phyloP scores from a whole-genome alignment of 2,329 filamentous ascomycete species.

The Hirsutella minnesotensis region DNA sequence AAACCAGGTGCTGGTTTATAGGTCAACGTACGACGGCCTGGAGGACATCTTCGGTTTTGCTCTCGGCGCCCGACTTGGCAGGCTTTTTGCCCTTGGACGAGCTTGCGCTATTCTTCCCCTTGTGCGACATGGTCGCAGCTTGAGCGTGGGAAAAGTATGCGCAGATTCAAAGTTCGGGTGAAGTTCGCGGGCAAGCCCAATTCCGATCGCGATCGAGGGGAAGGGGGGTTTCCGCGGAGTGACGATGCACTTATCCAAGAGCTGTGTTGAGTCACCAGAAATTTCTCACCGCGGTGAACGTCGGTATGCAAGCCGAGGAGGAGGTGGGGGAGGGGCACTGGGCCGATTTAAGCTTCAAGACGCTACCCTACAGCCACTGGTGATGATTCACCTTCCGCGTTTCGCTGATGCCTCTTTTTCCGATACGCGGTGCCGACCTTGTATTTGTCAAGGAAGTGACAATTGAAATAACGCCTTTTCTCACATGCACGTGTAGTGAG shows the following conservation, averaged over 20 bases:
- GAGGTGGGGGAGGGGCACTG: neutral
- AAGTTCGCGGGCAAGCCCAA: neutral
- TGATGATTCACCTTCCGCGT: too few relatives aligned
- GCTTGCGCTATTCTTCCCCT: conserved; percentile 25
- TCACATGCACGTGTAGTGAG: too few relatives aligned
- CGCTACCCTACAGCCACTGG: conserved; percentile 5
- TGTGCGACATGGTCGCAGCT: conserved; percentile 29
- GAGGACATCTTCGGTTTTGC: conserved; percentile 45
- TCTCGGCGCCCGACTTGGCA: conserved; percentile 37
- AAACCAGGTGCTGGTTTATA: conserved; percentile 11
- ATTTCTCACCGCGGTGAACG: conserved; percentile 15
- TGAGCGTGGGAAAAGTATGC: conserved; percentile 1
- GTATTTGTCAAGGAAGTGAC: too few relatives aligned
- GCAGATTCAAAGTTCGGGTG: neutral
- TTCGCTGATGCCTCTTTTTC: too few relatives aligned
- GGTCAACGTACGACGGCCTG: conserved; percentile 39
- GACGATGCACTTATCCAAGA: conserved; percentile 7
- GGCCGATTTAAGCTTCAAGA: neutral
- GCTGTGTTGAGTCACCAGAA: conserved; percentile 18
- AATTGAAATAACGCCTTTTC: too few relatives aligned
- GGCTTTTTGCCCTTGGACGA: conserved; percentile 41
- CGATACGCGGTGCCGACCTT: too few relatives aligned
- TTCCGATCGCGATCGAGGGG: too few relatives aligned
- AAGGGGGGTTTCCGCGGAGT: neutral
- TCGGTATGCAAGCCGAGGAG: conserved; percentile 4